Base-by-base conservation (phyloP, 202 grass and related monocot genomes). In the Panicum virgatum region DNA sequence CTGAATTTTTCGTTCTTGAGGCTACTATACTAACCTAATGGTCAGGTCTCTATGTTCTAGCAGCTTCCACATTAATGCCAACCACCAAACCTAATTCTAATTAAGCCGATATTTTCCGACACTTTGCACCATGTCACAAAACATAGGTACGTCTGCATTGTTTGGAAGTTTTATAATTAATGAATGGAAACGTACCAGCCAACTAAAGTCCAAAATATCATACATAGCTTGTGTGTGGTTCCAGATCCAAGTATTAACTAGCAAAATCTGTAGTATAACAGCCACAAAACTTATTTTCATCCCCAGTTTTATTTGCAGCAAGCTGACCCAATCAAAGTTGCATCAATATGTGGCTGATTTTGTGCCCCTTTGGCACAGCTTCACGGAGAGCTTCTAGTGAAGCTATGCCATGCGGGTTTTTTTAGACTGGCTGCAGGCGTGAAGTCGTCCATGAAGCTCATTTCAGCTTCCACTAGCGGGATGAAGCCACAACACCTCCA, bases 31-130 rank as follows among this genome's bases (percentile, higher is more conserved):
- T 45, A 22, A 57, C 39, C 25, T 68, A 25, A 68, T 2, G 12
- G 3, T 38, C 73, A 60, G 38, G 7, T 75, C 18, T 48, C 30
- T 10, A 12, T 38, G 30, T 51, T 84, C 14, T 60, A 78, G 82
- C 18, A 61, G 63, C 73, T 30, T 71, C 54, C 53, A 30, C 23
- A n/a, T 40, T 27, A 38, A 37, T 65, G 14, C n/a, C 36, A 70
- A 36, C 38, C 30, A 57, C 61, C 12, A 14, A 48, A 32, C 26
- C 57, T 76, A 63, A 63, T 72, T 32, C 34, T 0, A 44, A 14
- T 37, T 3, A 25, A 26, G 66, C 14, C 0, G 54, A 79, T 85
- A 62, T 79, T 85, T 85, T 79, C 34, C 11, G 45, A 72, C 66
- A 85, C 10, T 44, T 34, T 12, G 13, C 60, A 62, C 60, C 9